Base-by-base conservation (phyloP, 1,284 basidiomycete genomes). In the Leccinum solheimii region DNA sequence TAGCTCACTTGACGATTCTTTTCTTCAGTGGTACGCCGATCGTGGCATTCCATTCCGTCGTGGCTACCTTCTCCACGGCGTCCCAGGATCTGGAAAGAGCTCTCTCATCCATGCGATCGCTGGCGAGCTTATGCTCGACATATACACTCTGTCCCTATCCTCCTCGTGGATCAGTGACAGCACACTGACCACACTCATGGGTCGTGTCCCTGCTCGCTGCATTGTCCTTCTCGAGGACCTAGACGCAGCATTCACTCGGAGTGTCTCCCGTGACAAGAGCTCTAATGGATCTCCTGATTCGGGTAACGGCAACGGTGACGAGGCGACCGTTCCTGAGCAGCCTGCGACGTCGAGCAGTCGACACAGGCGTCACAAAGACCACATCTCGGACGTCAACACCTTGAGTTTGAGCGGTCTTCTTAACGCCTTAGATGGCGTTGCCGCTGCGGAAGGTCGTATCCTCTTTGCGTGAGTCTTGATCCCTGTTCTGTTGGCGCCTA, bases 391-490 rank as follows among this genome's bases (percentile, higher is more conserved):
- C 63, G 82, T 88, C 59, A 92, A 92, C 68, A 92, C 90, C 0
- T 79, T 94, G 53, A 91, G 85, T 66, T 77, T 94, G 68, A 91
- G 89, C 63, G 92, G 92, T 26, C 72, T 94, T 67, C 78, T 95
- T 61, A 94, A 94, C 68, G 91, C 91, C 9, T 80, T 94, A 52
- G 92, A 94, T 68, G 92, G 92, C 56, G 90, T 94, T n/a, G 90
- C 90, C 3, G 90, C 91, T 14, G 85, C 87, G 0, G 92, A 94
- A 71, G 92, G 92, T 7, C 81, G 92, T 4, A 83, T 94, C 45
- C 79, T 94, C 48, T 94, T 94, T 66, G 92, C 91, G 86, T 90
- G 68, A 76, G 87, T 83, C 10, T 48, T 56, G 26, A 5, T 5
- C 26, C 10, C 11, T 49, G 8, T 4, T 50, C 26, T 59, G 13